Conservation (phyloP, 1,284 basidiomycete genomes). For the Entoloma clypeatum region DNA sequence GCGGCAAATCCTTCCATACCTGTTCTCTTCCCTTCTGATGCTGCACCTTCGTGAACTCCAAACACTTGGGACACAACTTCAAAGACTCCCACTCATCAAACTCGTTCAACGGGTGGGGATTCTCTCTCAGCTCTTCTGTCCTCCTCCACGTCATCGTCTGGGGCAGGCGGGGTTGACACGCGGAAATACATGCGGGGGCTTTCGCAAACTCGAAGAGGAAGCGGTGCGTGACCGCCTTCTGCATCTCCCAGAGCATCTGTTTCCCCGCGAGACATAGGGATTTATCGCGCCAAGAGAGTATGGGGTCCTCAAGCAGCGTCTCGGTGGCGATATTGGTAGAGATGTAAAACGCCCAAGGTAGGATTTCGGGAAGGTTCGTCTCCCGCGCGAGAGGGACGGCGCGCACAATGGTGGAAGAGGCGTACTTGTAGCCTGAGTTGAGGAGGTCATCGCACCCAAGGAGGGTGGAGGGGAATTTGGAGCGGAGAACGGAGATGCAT, state of each 20-base stretch:
- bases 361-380: conserved; percentile 34
- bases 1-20: conserved; percentile 33
- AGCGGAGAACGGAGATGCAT: conserved; percentile 34
- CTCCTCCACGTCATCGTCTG: conserved; percentile 24
- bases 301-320: conserved; percentile 28
- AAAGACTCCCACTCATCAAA: conserved; percentile 30
- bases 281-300: conserved; percentile 37
- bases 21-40: conserved; percentile 32
- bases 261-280: conserved; percentile 36
- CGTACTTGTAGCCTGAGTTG: conserved; percentile 30
- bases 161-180: conserved; percentile 18
- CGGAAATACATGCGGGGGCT: conserved; percentile 22
- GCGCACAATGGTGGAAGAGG: conserved; percentile 31
- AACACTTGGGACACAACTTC: conserved; percentile 31
- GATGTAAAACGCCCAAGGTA: conserved; percentile 41
- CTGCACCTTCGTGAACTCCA: conserved; percentile 23
- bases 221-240: conserved; percentile 30
- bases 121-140: conserved; percentile 28
- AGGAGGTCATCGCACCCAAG: conserved; percentile 33
- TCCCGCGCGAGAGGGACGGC: conserved; percentile 37
- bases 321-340: conserved; percentile 33
- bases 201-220: conserved; percentile 32
- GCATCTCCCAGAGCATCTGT: conserved; percentile 33
- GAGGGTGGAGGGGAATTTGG: conserved; percentile 35
- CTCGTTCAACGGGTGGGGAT: conserved; percentile 33